Conservation (phyloP, 139 green algal genomes). For the Chlorella sorokiniana region DNA sequence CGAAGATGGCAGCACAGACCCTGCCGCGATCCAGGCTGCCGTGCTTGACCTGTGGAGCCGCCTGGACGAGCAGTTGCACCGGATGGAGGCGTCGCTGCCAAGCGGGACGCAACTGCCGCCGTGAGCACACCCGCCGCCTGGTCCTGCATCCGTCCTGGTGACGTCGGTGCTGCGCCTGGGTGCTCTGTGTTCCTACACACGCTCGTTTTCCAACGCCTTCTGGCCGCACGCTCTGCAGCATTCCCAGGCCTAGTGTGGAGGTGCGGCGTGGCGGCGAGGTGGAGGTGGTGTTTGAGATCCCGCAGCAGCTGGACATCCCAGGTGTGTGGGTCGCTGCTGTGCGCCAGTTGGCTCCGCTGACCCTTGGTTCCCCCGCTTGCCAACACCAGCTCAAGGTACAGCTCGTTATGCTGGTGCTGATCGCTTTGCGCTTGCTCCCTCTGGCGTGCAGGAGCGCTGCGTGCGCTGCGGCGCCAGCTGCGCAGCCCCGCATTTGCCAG, state of each 20-base stretch:
- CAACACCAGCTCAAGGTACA: neutral
- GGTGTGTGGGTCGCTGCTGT: too few species aligned
- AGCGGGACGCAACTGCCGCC: neutral
- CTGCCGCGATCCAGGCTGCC: neutral
- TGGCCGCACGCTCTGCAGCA: neutral
- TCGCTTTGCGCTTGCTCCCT: neutral
- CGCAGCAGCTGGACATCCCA: slow-evolving; percentile 39
- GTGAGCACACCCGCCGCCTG: neutral
- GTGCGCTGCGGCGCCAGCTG: slow-evolving; percentile 15
- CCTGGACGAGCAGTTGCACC: slow-evolving; percentile 42
- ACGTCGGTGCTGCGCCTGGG: too few species aligned
- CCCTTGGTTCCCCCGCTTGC: neutral
- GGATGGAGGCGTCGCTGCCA: slow-evolving; percentile 27
- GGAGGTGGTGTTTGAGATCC: slow-evolving; percentile 13
- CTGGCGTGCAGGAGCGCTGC: slow-evolving; percentile 5
- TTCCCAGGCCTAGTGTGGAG: slow-evolving; percentile 21
- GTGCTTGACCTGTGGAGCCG: slow-evolving; percentile 29
- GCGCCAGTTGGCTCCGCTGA: neutral
- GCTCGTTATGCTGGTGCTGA: neutral
- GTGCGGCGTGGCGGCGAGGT: neutral
- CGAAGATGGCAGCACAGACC: neutral
- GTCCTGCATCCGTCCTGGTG: neutral
- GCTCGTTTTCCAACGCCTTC: too few species aligned
- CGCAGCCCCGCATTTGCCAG: slow-evolving; percentile 17
- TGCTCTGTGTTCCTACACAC: neutral